Percentiles rank a stretch among this genome's conserved stretches.
These are phyloP conservation scores for Nyctanthes arbortristis DNA, from an alignment of 257 asterid genomes.

Conservation along the genomic window DNA sequence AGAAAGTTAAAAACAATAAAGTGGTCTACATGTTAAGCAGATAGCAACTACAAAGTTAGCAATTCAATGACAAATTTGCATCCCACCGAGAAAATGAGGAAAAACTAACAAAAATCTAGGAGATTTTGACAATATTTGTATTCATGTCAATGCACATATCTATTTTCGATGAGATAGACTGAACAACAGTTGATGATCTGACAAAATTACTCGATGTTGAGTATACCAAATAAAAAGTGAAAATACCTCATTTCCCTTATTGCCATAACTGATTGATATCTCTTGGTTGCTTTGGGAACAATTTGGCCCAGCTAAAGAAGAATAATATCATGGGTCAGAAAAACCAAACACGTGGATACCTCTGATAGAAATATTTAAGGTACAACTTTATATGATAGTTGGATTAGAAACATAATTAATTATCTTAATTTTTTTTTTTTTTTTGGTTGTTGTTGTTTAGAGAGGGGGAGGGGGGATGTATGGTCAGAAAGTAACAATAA, in stretches of 20 bases:
- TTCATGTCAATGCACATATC: too few relatives aligned
- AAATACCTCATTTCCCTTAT: slow-evolving; percentile 96
- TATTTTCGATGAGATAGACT: background rate
- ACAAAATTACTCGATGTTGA: slow-evolving; percentile 3
- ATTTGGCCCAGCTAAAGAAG: slow-evolving; percentile 54
- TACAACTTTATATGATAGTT: background rate
- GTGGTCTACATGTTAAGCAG: background rate
- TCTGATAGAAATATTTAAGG: background rate
- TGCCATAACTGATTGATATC: slow-evolving; percentile 87
- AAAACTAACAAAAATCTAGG: background rate
- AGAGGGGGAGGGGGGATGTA: too few relatives aligned
- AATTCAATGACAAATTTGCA: background rate
- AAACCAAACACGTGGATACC: background rate
- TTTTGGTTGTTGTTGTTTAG: too few relatives aligned
- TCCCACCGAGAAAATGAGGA: background rate
- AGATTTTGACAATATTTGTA: background rate
- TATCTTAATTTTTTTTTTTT: too few relatives aligned
- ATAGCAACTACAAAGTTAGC: background rate
- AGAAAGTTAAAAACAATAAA: too few relatives aligned
- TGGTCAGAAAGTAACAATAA: too few relatives aligned
- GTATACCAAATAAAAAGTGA: slow-evolving; percentile 6
- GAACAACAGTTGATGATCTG: background rate
- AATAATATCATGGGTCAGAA: slow-evolving; percentile 17
- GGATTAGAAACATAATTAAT: background rate
- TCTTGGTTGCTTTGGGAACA: slow-evolving; percentile 53